A percentile compares a stretch with the other conserved stretches of the same genome.
These are phyloP conservation scores for Nicotiana obtusifolia DNA, from an alignment of 257 asterid species.

Conservation along the genomic window DNA sequence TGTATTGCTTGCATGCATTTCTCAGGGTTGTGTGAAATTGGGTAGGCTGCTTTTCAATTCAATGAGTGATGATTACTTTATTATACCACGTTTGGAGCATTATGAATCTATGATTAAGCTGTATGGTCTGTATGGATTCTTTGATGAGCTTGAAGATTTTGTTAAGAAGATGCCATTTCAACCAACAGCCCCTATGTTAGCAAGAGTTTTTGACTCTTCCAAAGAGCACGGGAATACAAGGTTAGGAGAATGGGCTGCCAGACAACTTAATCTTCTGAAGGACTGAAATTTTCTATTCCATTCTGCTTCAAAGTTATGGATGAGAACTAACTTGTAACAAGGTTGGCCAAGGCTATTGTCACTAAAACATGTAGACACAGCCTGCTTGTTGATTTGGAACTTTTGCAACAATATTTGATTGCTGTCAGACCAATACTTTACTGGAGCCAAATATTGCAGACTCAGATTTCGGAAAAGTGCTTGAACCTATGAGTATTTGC, in stretches of 20 bases:
- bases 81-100: conserved; percentile 63
- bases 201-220: conserved; percentile 44
- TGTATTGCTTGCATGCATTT: conserved; percentile 43
- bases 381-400: background rate
- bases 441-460: background rate
- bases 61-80: conserved; percentile 38
- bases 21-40: conserved; percentile 48
- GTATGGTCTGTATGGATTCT: conserved; percentile 45
- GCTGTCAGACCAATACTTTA: background rate
- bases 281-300: conserved; percentile 29
- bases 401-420: background rate
- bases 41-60: conserved; percentile 44
- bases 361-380: background rate
- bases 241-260: conserved; percentile 61
- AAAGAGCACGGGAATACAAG: conserved; percentile 28
- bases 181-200: conserved; percentile 45
- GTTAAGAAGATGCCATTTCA: conserved; percentile 45
- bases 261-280: conserved; percentile 31
- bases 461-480: background rate
- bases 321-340: conserved; percentile 1
- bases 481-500: background rate
- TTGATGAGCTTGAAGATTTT: conserved; percentile 59
- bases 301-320: conserved; percentile 29
- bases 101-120: conserved; percentile 66
- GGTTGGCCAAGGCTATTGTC: background rate